Evolutionary conservation across 1,284 basidiomycete species (phyloP), one percentile per base, ranked within the genome.

Genomic region (Ceratobasidium sp.): DNA sequence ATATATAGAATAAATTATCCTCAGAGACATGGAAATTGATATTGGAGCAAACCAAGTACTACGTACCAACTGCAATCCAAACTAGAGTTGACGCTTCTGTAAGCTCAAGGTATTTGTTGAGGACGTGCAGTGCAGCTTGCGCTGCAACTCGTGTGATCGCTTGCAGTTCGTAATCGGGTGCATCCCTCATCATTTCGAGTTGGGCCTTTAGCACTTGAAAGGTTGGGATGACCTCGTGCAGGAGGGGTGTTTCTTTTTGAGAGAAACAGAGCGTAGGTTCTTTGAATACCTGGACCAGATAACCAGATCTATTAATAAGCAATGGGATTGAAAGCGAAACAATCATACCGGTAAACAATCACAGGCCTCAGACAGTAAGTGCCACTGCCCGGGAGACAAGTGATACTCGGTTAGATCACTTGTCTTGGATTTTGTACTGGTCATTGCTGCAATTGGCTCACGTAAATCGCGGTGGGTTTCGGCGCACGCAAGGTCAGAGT

Each of bases 41-140:
- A 47, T 47, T 6, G 22, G 8, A 12, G 45, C 10, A 12, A 12
- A 47, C 7, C 13, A 47, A 20, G 7, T 12, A 15, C n/a, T 15
- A 62, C 58, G 20, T 50, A 62, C 58, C 43, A 49, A 32, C 50
- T 4, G 58, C 58, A 2, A 62, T 22, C 43, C 27, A 15, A 38
- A 50, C 49, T 6, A 62, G 2, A 17, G 20, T 15, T 13, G 58
- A 29, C 15, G 22, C 32, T 25, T 49, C 43, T 15, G 50, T 25
- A 5, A 50, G n/a, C 12, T 35, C 25, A 29, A 50, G 3, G 17
- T 62, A 62, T 20, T 62, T 62, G n/a, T 62, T 27, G 38, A 35
- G 4, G 15, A 62, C 43, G 10, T n/a, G 13, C 13, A 62, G 12
- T 12, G 58, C 58, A 1, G 43, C 8, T 4, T 50, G 7, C 35